Evolutionary conservation across 352 stramenopile genomes (phyloP), one percentile per base, ranked within the genome.

Genomic region (Phytophthora parvispora): DNA sequence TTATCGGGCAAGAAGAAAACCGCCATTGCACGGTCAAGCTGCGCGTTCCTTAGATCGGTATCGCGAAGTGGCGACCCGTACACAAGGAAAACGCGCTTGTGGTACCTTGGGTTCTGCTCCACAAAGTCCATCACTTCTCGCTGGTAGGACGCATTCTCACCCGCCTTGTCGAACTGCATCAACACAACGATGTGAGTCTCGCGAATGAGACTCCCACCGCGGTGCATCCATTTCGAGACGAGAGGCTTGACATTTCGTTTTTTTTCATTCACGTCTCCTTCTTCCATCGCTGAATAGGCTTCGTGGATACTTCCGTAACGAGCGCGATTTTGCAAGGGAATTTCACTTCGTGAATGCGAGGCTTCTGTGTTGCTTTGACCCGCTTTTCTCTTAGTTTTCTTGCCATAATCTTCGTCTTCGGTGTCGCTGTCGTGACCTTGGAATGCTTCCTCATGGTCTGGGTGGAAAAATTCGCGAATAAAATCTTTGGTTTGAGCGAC

Each of bases 391-490:
- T 20, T 25, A 28, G 38, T 54, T 25, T 12, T 10, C 7, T 75
- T 64, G 9, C 43, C 58, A 20, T 80, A n/a, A 8, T 28, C 64
- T 0, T 78, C 70, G 4, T 58, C 60, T n/a, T 70, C 53, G 18
- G 29, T 60, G 7, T 71, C 48, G 16, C 60, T 67, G 4, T 63
- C 52, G 47, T 73, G 36, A 0, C 57, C 60, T 68, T 82, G 64
- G 25, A 84, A 83, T 12, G 74, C 53, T 10, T 70, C 78, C 18
- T 95, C 82, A 49, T 97, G 90, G 34, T 97, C 88, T 2, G 88
- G 87, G 42, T 97, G 90, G 67, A 97, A 97, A 70, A 97, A 96
- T 60, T 97, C 90, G 57, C 87, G 88, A 22, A 97, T 92, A 53
- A 97, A 96, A 28, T 97, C 90, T 52, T 94, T 92, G 4, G 89